phyloP scores from a whole-genome alignment of 805 yeast genomes.

The Saccharomycopsis olivae region DNA sequence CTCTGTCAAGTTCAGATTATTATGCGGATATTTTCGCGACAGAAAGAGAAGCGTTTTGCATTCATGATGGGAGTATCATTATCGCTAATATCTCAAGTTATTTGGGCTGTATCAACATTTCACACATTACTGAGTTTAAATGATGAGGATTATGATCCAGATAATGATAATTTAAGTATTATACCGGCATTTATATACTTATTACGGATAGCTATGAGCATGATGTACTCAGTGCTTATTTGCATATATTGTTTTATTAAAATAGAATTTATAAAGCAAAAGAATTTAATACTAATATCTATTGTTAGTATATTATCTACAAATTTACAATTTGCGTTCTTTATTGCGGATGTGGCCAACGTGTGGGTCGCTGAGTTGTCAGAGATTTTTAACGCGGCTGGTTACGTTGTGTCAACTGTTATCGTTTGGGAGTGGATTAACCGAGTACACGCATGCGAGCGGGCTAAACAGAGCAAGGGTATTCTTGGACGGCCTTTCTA shows the following conservation, averaged over 20 bases:
- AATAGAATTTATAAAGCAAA: constrained; percentile 38
- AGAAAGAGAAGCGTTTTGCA: constrained; percentile 54
- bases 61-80: constrained; percentile 47
- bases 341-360: constrained; percentile 66
- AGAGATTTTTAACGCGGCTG: constrained; percentile 61
- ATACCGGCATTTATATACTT: constrained; percentile 67
- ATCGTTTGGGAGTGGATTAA: constrained; percentile 85
- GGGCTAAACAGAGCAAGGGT: constrained; percentile 54
- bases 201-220: constrained; percentile 58
- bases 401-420: constrained; percentile 61
- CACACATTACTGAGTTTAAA: constrained; percentile 7
- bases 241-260: constrained; percentile 45
- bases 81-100: constrained; percentile 44
- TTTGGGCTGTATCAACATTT: constrained; percentile 63
- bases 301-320: constrained; percentile 43
- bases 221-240: constrained; percentile 57
- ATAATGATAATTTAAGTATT: constrained; percentile 40
- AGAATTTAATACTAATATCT: constrained; percentile 44
- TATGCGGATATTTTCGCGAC: constrained; percentile 57
- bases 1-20: constrained; percentile 63
- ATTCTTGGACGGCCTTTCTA: constrained; percentile 65
- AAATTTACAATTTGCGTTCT: constrained; percentile 55
- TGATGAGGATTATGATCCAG: constrained; percentile 22
- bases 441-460: constrained; percentile 45
- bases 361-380: constrained; percentile 67